These are phyloP conservation scores for Paramecium tetraurelia DNA, from an alignment of 73 alveolate genomes.

Conservation along the genomic window DNA sequence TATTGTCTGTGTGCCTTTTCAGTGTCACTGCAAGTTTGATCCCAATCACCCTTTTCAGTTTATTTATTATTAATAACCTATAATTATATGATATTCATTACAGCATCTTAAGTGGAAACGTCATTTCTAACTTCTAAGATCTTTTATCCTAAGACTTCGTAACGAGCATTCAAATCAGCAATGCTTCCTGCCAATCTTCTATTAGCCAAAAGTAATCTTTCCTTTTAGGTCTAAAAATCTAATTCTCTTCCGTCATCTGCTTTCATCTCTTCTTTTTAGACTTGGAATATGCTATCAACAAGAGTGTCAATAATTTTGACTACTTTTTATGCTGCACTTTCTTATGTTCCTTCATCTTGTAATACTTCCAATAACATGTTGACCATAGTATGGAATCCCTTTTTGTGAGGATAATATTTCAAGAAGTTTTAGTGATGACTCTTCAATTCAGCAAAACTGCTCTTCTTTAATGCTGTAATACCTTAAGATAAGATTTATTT, in stretches of 20 bases:
- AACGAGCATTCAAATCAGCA: constrained; percentile 6
- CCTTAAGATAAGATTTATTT: constrained; percentile 27
- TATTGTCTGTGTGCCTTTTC: neutral
- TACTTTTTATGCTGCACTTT: neutral
- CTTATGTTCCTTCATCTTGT: constrained; percentile 11
- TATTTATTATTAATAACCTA: neutral
- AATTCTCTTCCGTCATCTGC: constrained; percentile 44
- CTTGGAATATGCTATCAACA: constrained; percentile 46
- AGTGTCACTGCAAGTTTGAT: constrained; percentile 21
- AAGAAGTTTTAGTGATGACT: neutral
- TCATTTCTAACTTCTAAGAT: constrained; percentile 18
- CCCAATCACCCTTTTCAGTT: constrained; percentile 31
- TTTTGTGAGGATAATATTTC: constrained; percentile 34
- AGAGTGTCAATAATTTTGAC: constrained; percentile 10
- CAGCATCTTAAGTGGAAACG: neutral
- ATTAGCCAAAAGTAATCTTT: constrained; percentile 14
- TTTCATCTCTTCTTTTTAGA: constrained; percentile 41
- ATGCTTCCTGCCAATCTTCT: constrained; percentile 41
- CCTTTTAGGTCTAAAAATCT: constrained; percentile 8
- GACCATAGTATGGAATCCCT: constrained; percentile 37
- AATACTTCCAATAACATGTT: neutral
- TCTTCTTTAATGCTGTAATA: neutral
- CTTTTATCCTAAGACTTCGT: neutral
- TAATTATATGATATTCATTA: neutral
- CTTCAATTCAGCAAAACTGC: constrained; percentile 31